Conservation (phyloP, 2,329 filamentous ascomycete genomes). For the Calonectria crousiana region DNA sequence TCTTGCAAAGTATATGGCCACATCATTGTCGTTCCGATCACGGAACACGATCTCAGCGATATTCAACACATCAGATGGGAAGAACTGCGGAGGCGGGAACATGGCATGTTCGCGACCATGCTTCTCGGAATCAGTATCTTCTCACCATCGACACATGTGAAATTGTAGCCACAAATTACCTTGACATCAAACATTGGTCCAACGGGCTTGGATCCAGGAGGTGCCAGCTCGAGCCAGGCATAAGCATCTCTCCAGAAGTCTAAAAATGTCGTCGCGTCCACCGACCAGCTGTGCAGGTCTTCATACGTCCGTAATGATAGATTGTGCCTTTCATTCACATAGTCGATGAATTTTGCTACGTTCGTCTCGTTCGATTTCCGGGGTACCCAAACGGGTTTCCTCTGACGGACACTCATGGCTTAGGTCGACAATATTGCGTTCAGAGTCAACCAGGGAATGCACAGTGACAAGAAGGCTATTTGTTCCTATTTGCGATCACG, state of each 20-base stretch:
- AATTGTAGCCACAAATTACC: background rate
- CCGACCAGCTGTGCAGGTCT: conserved; percentile 24
- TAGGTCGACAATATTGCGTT: background rate
- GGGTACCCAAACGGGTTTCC: conserved; percentile 6
- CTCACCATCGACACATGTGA: background rate
- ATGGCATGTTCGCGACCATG: background rate
- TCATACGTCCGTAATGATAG: conserved; percentile 6
- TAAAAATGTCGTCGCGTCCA: background rate
- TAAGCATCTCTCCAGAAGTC: conserved; percentile 27
- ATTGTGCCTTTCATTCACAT: conserved; percentile 12
- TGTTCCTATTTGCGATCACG: background rate
- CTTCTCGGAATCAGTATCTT: background rate
- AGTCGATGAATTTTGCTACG: conserved; percentile 6
- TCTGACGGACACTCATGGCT: background rate
- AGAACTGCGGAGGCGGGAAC: conserved; percentile 20
- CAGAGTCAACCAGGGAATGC: background rate
- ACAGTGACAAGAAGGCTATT: background rate
- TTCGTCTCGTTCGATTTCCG: background rate
- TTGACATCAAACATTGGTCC: background rate
- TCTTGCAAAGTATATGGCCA: conserved; percentile 17
- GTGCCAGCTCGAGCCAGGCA: conserved; percentile 14
- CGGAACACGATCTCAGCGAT: conserved; percentile 18
- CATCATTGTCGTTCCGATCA: background rate
- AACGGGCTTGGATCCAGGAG: background rate
- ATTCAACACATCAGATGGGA: conserved; percentile 19